Base-by-base conservation (phyloP, 805 yeast species). In the Lachancea mirantina region DNA sequence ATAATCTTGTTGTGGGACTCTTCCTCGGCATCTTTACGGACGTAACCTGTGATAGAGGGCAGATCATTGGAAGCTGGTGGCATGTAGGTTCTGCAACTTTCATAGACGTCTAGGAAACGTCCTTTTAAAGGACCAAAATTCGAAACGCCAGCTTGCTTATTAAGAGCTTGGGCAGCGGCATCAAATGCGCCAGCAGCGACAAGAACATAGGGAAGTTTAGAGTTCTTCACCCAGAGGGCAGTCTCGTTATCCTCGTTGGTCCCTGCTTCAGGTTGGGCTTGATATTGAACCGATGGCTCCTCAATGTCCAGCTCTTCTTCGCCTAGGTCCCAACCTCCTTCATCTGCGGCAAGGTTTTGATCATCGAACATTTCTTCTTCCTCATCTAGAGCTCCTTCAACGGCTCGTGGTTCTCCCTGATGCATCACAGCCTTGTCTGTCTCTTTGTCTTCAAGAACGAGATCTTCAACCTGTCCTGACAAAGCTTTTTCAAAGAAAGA, bases 181-280 rank as follows among this genome's bases (percentile, higher is more conserved):
- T 87, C 96, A 55, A 89, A 89, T 4, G 94, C 83, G 48, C 99
- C 99, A 2, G 96, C 87, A 2, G 98, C 96, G 50, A 81, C 87
- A 48, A 85, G 84, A 17, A 84, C 85, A 19, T 95, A 96, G 4
- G 96, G 85, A 35, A 88, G 72, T 42, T 80, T 82, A 11, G 95
- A 83, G 59, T 82, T 84, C 45, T 89, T 80, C 19, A 84, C 72
- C 98, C 99, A 94, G 38, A 61, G 59, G 4, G 78, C 78, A 19
- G 76, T 61, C 55, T 88, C 95, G 17, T 72, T 72, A 10, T 68
- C 69, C 11, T 46, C 38, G 56, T 68, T 40, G 8, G 50, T 43
- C 15, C 52, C 47, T 14, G 57, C 70, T 23, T 67, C 67, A n/a
- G 55, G 71, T n/a, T n/a, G n/a, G n/a, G n/a, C n/a, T n/a, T n/a